Evolutionary conservation across 495 filamentous ascomycete genomes (phyloP).

Genomic region (Evansstolkia leycettana): DNA sequence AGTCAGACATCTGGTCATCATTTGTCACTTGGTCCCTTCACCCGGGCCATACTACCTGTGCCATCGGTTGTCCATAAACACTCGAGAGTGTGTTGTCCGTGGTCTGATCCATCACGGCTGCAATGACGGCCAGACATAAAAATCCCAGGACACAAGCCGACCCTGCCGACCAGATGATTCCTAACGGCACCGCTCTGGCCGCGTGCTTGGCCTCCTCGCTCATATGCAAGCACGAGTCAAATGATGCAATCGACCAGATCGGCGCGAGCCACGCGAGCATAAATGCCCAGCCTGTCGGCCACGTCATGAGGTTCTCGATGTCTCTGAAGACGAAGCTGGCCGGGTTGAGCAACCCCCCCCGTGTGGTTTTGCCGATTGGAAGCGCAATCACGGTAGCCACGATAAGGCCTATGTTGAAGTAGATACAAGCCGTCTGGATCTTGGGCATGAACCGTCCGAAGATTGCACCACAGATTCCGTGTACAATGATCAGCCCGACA

Average conservation of each 20-base stretch:
- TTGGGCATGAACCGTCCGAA: slow-evolving; percentile 41
- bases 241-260: slow-evolving; percentile 54
- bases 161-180: slow-evolving; percentile 31
- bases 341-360: slow-evolving; percentile 2
- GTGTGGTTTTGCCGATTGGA: slow-evolving; percentile 29
- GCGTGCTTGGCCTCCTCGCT: slow-evolving; percentile 54
- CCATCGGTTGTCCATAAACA: slow-evolving; percentile 1
- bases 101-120: slow-evolving; percentile 13
- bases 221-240: slow-evolving; percentile 48
- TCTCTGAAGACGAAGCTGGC: slow-evolving; percentile 6
- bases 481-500: slow-evolving; percentile 33
- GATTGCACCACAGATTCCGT: slow-evolving; percentile 35
- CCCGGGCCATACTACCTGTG: slow-evolving; percentile 18
- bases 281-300: slow-evolving; percentile 48
- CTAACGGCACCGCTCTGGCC: slow-evolving; percentile 46
- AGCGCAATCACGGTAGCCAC: slow-evolving; percentile 42
- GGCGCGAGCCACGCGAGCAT: slow-evolving; percentile 54
- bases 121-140: slow-evolving; percentile 39
- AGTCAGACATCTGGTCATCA: slow-evolving; percentile 23
- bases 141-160: slow-evolving; percentile 20
- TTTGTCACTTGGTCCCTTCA: slow-evolving; percentile 34
- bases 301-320: slow-evolving; percentile 1
- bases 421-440: slow-evolving; percentile 41
- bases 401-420: slow-evolving; percentile 41
- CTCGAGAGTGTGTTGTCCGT: not conserved